A percentile compares a stretch with the other conserved stretches of the same genome.
Evolutionary conservation across 345 rosid species (phyloP).

Genomic region (Pugionium cornutum): DNA sequence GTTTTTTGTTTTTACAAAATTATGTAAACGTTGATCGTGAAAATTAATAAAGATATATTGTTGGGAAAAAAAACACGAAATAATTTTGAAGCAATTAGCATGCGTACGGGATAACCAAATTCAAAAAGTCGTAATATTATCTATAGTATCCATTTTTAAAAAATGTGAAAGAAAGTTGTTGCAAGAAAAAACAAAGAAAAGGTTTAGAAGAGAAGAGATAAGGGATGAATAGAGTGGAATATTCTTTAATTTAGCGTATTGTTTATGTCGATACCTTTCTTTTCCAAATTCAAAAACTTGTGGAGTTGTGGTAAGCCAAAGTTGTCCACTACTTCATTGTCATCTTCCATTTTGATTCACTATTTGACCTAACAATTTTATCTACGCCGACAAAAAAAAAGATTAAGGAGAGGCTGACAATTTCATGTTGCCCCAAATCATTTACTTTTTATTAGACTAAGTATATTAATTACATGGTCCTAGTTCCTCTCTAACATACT

Average conservation of each 20-base stretch:
- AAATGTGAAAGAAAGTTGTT: not conserved
- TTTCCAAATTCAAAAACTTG: slow-evolving; percentile 15
- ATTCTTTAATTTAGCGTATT: slow-evolving; percentile 22
- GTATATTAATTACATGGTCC: slow-evolving; percentile 15
- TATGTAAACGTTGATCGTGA: too few relatives aligned
- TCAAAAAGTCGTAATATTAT: not conserved
- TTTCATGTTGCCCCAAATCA: slow-evolving; percentile 19
- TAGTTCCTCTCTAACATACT: slow-evolving; percentile 19
- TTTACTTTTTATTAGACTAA: slow-evolving; percentile 17
- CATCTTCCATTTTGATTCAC: slow-evolving; percentile 42
- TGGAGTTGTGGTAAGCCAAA: slow-evolving; percentile 39
- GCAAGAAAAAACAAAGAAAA: slow-evolving; percentile 10
- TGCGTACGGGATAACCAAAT: not conserved
- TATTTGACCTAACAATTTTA: slow-evolving; percentile 34
- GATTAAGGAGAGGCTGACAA: slow-evolving; percentile 3
- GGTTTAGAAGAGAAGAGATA: slow-evolving; percentile 11
- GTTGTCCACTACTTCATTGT: slow-evolving; percentile 35
- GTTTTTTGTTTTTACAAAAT: too few relatives aligned
- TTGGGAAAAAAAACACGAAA: too few relatives aligned
- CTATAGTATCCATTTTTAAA: not conserved
- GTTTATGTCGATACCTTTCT: slow-evolving; percentile 29
- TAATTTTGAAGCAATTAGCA: not conserved
- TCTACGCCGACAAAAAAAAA: slow-evolving; percentile 19
- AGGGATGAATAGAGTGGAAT: slow-evolving; percentile 28
- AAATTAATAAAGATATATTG: too few relatives aligned